Evolutionary conservation across 768 basidiomycete genomes (phyloP).

Genomic region (Hortiboletus campestris): DNA sequence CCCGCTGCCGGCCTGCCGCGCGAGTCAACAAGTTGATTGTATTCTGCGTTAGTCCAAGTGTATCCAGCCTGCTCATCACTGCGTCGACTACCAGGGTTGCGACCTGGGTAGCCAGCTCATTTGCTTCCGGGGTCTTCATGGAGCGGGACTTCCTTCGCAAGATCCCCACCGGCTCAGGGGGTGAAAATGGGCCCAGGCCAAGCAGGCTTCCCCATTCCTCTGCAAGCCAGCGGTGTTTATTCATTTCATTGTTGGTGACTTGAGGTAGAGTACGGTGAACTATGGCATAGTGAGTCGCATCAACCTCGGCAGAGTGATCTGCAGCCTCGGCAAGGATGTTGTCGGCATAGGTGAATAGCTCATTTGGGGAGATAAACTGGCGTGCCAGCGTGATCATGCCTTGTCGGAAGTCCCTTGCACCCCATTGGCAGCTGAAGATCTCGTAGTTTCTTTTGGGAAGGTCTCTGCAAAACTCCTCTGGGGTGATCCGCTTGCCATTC

Average conservation of each 20-base stretch:
- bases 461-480: not conserved
- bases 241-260: not conserved
- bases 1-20: no score
- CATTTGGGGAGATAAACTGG: not conserved
- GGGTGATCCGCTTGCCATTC: not conserved
- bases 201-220: constrained; percentile 9
- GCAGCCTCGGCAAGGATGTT: not conserved
- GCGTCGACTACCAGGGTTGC: not conserved
- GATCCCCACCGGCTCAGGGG: not conserved
- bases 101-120: not conserved
- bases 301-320: not conserved
- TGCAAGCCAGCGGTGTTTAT: not conserved
- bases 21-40: no score
- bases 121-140: not conserved
- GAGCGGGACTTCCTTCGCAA: not conserved
- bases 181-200: not conserved
- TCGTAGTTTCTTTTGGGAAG: not conserved
- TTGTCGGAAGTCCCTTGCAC: not conserved
- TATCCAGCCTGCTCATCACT: not conserved
- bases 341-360: not conserved
- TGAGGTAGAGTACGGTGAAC: not conserved
- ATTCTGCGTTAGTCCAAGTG: not conserved
- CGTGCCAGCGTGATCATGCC: not conserved
- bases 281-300: not conserved
- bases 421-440: not conserved